Evolutionary conservation across 2,329 filamentous ascomycete species (phyloP).

Genomic region (Penicillium verrucosum): DNA sequence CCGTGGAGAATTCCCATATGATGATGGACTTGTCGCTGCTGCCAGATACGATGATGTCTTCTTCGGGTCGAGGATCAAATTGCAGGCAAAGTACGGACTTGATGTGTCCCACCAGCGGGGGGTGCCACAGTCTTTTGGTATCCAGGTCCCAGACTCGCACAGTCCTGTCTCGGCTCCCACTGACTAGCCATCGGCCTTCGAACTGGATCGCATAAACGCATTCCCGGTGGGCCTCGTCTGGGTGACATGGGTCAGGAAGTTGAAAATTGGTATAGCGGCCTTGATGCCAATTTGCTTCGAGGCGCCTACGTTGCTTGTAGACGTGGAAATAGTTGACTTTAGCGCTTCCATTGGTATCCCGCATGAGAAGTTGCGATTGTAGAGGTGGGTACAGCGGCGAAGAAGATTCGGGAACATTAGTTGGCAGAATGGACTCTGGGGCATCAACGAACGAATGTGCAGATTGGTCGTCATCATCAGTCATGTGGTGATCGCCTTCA

Average conservation of each 20-base stretch:
- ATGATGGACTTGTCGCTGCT: constrained; percentile 91
- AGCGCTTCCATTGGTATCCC: constrained; percentile 33
- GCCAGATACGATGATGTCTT: constrained; percentile 92
- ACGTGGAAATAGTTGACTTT: constrained; percentile 90
- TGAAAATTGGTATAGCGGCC: constrained; percentile 83
- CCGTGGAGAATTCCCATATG: constrained; percentile 90
- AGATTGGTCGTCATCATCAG: constrained; percentile 35
- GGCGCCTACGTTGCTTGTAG: constrained; percentile 77
- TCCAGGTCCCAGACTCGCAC: constrained; percentile 88
- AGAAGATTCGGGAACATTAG: constrained; percentile 7
- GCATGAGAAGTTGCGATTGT: constrained; percentile 33
- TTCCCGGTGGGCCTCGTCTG: constrained; percentile 79
- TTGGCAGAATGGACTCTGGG: constrained; percentile 11
- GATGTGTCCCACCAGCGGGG: constrained; percentile 71
- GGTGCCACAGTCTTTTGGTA: constrained; percentile 70
- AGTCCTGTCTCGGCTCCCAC: constrained; percentile 83
- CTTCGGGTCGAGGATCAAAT: constrained; percentile 81
- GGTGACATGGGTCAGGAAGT: constrained; percentile 76
- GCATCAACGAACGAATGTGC: constrained; percentile 13
- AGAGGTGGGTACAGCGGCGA: constrained; percentile 21
- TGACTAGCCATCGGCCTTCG: constrained; percentile 79
- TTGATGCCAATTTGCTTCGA: constrained; percentile 89
- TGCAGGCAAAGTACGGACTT: constrained; percentile 93
- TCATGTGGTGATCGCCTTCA: constrained; percentile 45
- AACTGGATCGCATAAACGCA: constrained; percentile 97